Percentiles rank a stretch among this genome's conserved stretches.
Evolutionary conservation across 2,329 filamentous ascomycete species (phyloP).

Genomic region (Thelonectria rubi): DNA sequence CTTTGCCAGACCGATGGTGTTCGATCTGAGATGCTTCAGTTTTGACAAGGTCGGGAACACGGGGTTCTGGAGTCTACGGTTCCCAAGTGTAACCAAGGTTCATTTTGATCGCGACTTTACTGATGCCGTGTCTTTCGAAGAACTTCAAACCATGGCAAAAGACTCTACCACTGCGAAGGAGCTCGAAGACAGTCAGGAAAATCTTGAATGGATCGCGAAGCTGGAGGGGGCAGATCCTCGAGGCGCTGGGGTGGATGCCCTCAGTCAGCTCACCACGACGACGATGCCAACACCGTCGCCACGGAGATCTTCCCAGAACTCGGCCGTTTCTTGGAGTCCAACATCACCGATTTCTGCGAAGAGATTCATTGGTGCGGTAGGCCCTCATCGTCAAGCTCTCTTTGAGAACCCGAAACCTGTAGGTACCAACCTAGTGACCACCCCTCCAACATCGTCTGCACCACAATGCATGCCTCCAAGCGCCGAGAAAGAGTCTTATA

Average conservation of each 20-base stretch:
- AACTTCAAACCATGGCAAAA: constrained; percentile 73
- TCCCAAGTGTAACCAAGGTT: constrained; percentile 79
- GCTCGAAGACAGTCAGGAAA: constrained; percentile 67
- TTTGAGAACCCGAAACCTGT: neutral
- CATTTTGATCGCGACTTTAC: constrained; percentile 77
- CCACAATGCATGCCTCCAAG: neutral
- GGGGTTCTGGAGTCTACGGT: constrained; percentile 77
- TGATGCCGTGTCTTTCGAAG: constrained; percentile 74
- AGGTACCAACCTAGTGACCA: constrained; percentile 8
- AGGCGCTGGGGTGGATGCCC: constrained; percentile 52
- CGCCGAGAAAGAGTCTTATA: neutral
- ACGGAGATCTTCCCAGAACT: constrained; percentile 39
- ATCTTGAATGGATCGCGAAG: constrained; percentile 67
- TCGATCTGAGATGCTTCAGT: constrained; percentile 81
- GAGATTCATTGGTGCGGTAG: neutral
- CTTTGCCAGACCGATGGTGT: constrained; percentile 77
- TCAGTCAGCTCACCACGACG: constrained; percentile 56
- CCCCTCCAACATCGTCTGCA: constrained; percentile 27
- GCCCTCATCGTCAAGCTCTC: constrained; percentile 1
- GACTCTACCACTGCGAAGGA: constrained; percentile 60
- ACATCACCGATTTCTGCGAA: constrained; percentile 24
- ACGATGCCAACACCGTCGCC: constrained; percentile 50
- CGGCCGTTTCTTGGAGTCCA: constrained; percentile 30
- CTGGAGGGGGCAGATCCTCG: constrained; percentile 65
- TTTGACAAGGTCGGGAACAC: constrained; percentile 78